These are phyloP conservation scores for Kwoniella sp. DNA, from an alignment of 768 basidiomycete species.

Conservation along the genomic window DNA sequence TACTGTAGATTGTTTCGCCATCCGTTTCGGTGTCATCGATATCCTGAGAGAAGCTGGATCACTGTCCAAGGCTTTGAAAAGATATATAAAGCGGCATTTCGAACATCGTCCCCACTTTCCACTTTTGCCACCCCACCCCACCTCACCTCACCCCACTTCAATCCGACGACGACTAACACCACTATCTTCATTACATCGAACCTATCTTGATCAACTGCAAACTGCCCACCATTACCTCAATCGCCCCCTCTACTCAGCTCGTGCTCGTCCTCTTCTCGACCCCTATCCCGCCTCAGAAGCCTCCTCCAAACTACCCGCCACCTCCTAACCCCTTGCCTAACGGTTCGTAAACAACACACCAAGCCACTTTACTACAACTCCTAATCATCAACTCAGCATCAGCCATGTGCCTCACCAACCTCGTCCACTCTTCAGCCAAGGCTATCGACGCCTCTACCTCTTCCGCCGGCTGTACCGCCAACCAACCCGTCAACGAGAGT, in stretches of 20 bases:
- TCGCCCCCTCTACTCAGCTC: neutral
- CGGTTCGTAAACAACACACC: too few species aligned
- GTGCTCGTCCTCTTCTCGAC: neutral
- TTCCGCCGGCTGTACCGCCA: neutral
- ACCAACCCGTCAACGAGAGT: neutral
- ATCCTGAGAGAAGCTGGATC: too few species aligned
- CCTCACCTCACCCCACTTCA: neutral
- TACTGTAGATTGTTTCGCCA: too few species aligned
- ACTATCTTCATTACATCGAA: neutral
- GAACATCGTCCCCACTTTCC: neutral
- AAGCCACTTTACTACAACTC: neutral
- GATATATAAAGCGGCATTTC: neutral
- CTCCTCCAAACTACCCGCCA: neutral
- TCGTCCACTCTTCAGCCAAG: neutral
- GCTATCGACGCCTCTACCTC: neutral
- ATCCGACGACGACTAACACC: neutral
- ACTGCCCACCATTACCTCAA: neutral
- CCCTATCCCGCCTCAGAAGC: neutral
- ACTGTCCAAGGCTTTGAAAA: neutral
- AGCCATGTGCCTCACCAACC: conserved; percentile 18
- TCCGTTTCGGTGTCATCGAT: too few species aligned
- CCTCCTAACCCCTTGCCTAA: neutral
- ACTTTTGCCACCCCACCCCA: neutral
- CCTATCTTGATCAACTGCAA: too few species aligned
- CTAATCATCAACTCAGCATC: neutral